Base-by-base conservation (phyloP, 768 basidiomycete species). In the Suillus hirtellus region DNA sequence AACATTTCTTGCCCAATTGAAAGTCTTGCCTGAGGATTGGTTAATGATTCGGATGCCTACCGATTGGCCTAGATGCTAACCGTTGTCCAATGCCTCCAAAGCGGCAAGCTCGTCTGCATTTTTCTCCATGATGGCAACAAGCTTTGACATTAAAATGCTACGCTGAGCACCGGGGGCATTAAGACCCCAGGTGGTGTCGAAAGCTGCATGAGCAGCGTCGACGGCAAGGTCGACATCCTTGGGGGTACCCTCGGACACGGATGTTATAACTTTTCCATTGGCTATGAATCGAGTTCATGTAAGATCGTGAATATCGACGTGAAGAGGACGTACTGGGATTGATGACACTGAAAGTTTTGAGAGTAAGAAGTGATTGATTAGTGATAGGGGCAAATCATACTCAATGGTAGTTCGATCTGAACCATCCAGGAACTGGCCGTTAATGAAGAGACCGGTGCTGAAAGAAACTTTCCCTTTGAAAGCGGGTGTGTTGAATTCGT, bases 161-260 rank as follows among this genome's bases (percentile, higher is more conserved):
- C 91, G 86, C 62, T 78, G 67, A 6, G 69, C 15, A 19, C 87
- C 89, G 7, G 86, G 75, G 21, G 74, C 70, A 63, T 88, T 86
- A 64, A 87, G 74, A 40, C 91, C 91, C 91, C 93, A 93, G 44
- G 75, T 72, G 7, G 83, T 86, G 19, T 89, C 84, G 73, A 68
- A 82, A 1, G 86, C 84, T 70, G 81, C 84, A 63, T 85, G 81
- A 0, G 90, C 90, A 46, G 82, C 88, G 4, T 79, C 75, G 62
- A 94, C 93, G 0, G 93, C 93, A 54, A 73, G 68, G 73, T 96
- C 90, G 65, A 96, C 86, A 70, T 96, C 94, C 65, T 85, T 82
- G 10, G 80, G 62, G 2, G 85, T 85, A 35, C 82, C 93, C 71
- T 84, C 85, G 0, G 84, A 74, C 64, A 93, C 76, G 47, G 79